phyloP scores from a whole-genome alignment of 2,329 filamentous ascomycete species.

The Akanthomyces dipterigenus region DNA sequence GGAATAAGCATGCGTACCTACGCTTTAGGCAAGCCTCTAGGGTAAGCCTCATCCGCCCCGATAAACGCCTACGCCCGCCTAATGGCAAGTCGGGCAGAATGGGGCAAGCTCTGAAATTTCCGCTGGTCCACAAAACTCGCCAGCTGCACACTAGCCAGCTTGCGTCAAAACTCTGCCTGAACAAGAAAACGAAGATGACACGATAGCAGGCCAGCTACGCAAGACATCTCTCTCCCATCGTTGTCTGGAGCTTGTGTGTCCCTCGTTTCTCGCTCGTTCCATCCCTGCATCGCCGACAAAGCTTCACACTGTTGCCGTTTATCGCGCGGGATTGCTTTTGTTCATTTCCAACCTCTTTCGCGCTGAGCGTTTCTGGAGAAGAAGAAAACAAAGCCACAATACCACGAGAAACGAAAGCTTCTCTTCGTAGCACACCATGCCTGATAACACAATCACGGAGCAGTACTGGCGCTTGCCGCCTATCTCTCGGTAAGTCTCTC shows the following conservation, averaged over 20 bases:
- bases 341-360: constrained; percentile 13
- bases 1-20: not conserved
- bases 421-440: constrained; percentile 12
- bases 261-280: not conserved
- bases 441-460: constrained; percentile 19
- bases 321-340: constrained; percentile 1
- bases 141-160: not conserved
- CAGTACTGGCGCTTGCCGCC: constrained; percentile 35
- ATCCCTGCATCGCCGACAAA: constrained; percentile 1
- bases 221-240: constrained; percentile 12
- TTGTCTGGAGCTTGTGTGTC: constrained; percentile 13
- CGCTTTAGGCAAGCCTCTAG: not conserved
- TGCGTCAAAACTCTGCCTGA: constrained; percentile 11
- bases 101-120: constrained; percentile 6
- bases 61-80: constrained; percentile 1
- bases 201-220: constrained; percentile 13
- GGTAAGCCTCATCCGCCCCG: constrained; percentile 4
- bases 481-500: constrained; percentile 33
- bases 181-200: constrained; percentile 14
- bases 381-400: not conserved
- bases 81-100: constrained; percentile 6
- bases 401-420: constrained; percentile 7
- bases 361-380: constrained; percentile 10
- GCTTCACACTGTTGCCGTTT: constrained; percentile 11
- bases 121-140: constrained; percentile 11